Percentiles rank a stretch among this genome's conserved stretches.
Evolutionary conservation across 2,329 filamentous ascomycete species (phyloP).

Genomic region (Calonectria multiphialidica): DNA sequence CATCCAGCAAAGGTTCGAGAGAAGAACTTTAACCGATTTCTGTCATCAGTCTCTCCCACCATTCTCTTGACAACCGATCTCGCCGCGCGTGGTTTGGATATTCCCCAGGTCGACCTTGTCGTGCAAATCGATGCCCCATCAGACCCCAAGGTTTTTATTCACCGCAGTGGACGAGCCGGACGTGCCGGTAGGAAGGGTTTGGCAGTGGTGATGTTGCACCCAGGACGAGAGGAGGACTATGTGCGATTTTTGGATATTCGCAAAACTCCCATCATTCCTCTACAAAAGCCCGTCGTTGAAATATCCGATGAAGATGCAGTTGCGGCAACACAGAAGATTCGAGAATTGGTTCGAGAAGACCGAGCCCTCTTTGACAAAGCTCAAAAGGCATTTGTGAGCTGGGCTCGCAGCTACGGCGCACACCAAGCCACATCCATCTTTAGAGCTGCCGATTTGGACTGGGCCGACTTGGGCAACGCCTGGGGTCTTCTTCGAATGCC

Average conservation of each 20-base stretch:
- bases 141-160: slow-evolving; percentile 95
- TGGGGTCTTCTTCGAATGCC: slow-evolving; percentile 92
- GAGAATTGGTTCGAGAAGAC: slow-evolving; percentile 65
- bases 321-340: slow-evolving; percentile 69
- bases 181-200: slow-evolving; percentile 89
- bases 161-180: slow-evolving; percentile 90
- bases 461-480: slow-evolving; percentile 81
- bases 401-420: slow-evolving; percentile 91
- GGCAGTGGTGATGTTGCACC: slow-evolving; percentile 86
- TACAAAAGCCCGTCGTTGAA: slow-evolving; percentile 67
- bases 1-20: slow-evolving; percentile 88
- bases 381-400: slow-evolving; percentile 92
- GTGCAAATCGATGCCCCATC: slow-evolving; percentile 86
- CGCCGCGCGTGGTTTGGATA: slow-evolving; percentile 90
- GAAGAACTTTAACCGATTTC: slow-evolving; percentile 87
- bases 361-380: slow-evolving; percentile 83
- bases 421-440: slow-evolving; percentile 95
- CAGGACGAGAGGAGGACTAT: slow-evolving; percentile 90
- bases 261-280: slow-evolving; percentile 82
- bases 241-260: slow-evolving; percentile 87
- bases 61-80: slow-evolving; percentile 94
- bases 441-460: slow-evolving; percentile 83
- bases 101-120: slow-evolving; percentile 91
- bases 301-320: slow-evolving; percentile 73
- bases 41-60: slow-evolving; percentile 79